phyloP scores from a whole-genome alignment of 331 rosid genomes.

The Ulmus americana region DNA sequence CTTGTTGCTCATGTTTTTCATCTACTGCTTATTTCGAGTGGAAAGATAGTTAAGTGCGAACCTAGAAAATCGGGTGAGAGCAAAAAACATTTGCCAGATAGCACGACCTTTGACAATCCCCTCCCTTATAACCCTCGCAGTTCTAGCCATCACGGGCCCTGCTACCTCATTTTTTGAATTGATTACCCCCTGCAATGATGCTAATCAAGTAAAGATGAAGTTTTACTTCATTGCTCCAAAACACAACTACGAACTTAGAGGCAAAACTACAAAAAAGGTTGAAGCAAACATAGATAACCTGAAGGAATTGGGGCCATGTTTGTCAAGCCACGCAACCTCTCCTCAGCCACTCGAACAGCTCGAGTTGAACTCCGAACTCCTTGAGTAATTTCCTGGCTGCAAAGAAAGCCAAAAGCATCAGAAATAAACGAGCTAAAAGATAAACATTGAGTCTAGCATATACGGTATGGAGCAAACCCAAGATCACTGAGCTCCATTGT shows the following conservation, averaged over 20 bases:
- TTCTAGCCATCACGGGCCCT: conserved; percentile 55
- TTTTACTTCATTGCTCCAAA: conserved; percentile 34
- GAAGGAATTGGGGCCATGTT: conserved; percentile 39
- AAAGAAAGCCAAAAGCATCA: conserved; percentile 12
- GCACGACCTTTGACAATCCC: conserved; percentile 71
- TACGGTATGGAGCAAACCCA: conserved; percentile 34
- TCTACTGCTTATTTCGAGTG: conserved; percentile 34
- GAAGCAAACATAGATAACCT: conserved; percentile 42
- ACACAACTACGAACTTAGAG: conserved; percentile 8
- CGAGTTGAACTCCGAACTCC: conserved; percentile 79
- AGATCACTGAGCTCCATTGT: conserved; percentile 83
- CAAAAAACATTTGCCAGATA: conserved; percentile 52
- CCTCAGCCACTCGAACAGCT: conserved; percentile 61
- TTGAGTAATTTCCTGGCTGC: conserved; percentile 69
- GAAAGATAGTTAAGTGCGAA: conserved; percentile 45
- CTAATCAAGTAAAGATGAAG: conserved; percentile 60
- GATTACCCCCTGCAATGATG: conserved; percentile 52
- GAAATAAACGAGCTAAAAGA: background rate
- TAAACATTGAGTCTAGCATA: background rate
- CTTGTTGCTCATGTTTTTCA: conserved; percentile 2
- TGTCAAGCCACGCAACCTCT: conserved; percentile 57
- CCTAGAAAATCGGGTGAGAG: conserved; percentile 45
- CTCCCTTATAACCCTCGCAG: conserved; percentile 50
- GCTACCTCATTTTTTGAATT: conserved; percentile 30
- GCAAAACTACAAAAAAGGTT: background rate